Evolutionary conservation across 331 rosid genomes (phyloP).

Genomic region (Phaseolus coccineus): DNA sequence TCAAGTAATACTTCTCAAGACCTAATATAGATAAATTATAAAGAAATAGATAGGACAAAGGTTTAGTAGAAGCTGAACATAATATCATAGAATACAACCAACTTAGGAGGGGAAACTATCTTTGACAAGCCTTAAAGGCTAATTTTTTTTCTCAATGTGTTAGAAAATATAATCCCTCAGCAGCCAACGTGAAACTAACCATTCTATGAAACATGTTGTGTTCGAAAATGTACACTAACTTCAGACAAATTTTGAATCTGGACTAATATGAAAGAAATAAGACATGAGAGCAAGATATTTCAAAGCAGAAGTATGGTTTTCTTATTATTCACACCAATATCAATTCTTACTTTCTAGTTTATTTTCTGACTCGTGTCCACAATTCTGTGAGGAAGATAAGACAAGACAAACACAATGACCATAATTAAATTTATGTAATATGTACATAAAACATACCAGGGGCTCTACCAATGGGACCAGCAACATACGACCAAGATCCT

Average conservation of each 20-base stretch:
- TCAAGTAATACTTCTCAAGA: background rate
- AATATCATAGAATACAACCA: background rate
- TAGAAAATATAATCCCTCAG: background rate
- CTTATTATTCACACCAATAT: background rate
- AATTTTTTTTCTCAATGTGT: background rate
- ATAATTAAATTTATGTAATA: conserved; percentile 26
- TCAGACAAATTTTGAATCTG: background rate
- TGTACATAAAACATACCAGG: conserved; percentile 71
- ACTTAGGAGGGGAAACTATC: background rate
- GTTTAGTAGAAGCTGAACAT: too few relatives aligned
- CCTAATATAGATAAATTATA: too few relatives aligned
- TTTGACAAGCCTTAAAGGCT: background rate
- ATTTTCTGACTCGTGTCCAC: conserved; percentile 2
- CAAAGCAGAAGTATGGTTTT: background rate
- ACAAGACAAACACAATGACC: background rate
- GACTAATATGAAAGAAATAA: conserved; percentile 9
- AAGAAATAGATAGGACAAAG: too few relatives aligned
- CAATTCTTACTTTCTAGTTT: conserved; percentile 15
- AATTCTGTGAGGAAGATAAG: background rate
- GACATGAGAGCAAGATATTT: background rate
- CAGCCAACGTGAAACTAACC: too few relatives aligned
- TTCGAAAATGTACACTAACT: background rate
- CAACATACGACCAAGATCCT: conserved; percentile 95
- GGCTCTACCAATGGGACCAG: conserved; percentile 81
- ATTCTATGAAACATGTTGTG: background rate